Evolutionary conservation across 768 basidiomycete genomes (phyloP), one percentile per base, ranked within the genome.

Genomic region (Lactarius hatsudake): DNA sequence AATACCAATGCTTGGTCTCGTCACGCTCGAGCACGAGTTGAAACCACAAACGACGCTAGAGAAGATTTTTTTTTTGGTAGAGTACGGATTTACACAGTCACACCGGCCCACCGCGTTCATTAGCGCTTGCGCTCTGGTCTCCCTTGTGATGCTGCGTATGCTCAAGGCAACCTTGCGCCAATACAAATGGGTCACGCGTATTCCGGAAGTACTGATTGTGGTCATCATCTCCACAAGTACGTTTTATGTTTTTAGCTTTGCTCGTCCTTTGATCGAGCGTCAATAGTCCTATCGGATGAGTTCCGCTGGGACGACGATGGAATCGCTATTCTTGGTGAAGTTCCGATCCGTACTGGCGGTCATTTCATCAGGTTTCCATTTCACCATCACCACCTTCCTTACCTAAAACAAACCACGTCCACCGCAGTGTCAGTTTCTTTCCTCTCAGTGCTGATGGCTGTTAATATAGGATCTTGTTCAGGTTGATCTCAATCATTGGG

Each of bases 131-230:
- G 86, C 89, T 2, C 79, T 98, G 5, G 76, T 81, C 10, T 77
- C 85, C 20, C 82, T 99, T 38, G 80, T 98, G 40, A 72, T 82
- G 7, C 74, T 90, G 5, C 80, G 91, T 53, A 73, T 80, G 57
- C 73, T 87, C 72, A 91, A 91, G 73, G 78, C 79, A 32, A 76
- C 74, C 2, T 89, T 86, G 78, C 83, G 81, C 71, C 58, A n/a
- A n/a, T 66, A 18, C 28, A 83, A 79, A 65, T 85, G 81, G 59
- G 86, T 96, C 56, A 88, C 89, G 71, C 89, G 88, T 18, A 72
- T 98, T 9, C 96, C 96, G 0, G 96, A 98, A 76, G 94, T 99
- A 17, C 81, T 99, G 40, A 74, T 98, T 8, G 88, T 94, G 28
- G 96, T 98, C 2, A 84, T 93, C 3, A 76, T 85, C 2, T 90